A percentile compares a stretch with the other conserved stretches of the same genome.
Evolutionary conservation across 2,329 filamentous ascomycete species (phyloP).

Genomic region (Cercospora nicotianae): DNA sequence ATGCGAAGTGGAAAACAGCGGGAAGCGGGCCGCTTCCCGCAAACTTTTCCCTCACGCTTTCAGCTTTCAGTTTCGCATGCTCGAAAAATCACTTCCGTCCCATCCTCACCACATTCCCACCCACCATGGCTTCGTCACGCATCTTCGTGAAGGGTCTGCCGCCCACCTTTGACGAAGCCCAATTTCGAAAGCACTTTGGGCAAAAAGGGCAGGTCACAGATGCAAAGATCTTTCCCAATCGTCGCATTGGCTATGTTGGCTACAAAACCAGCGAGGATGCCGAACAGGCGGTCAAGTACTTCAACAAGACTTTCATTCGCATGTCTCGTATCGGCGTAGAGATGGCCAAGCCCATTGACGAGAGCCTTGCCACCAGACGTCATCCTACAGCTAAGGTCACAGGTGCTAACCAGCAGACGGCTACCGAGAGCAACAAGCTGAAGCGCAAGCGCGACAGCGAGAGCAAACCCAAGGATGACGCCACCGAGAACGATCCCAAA

Average conservation of each 20-base stretch:
- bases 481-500: constrained; percentile 64
- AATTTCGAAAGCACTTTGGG: constrained; percentile 87
- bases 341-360: constrained; percentile 71
- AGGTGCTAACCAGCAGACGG: constrained; percentile 20
- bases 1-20: constrained; percentile 3
- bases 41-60: neutral
- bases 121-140: constrained; percentile 70
- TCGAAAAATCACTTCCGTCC: neutral
- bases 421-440: constrained; percentile 42
- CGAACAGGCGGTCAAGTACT: constrained; percentile 82
- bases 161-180: constrained; percentile 77
- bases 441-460: constrained; percentile 67
- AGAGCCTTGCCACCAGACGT: constrained; percentile 36
- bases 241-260: constrained; percentile 93
- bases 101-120: neutral
- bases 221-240: constrained; percentile 83
- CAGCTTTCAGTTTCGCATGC: neutral
- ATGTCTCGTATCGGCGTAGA: constrained; percentile 94
- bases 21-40: neutral
- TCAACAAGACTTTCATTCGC: constrained; percentile 91
- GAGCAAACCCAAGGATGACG: constrained; percentile 45
- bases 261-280: constrained; percentile 84
- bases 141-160: constrained; percentile 73
- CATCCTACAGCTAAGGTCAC: constrained; percentile 25
- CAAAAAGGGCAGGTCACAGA: constrained; percentile 75